A percentile compares a stretch with the other conserved stretches of the same genome.
Evolutionary conservation across 495 filamentous ascomycete genomes (phyloP).

Genomic region (Mytilinidion resinicola): DNA sequence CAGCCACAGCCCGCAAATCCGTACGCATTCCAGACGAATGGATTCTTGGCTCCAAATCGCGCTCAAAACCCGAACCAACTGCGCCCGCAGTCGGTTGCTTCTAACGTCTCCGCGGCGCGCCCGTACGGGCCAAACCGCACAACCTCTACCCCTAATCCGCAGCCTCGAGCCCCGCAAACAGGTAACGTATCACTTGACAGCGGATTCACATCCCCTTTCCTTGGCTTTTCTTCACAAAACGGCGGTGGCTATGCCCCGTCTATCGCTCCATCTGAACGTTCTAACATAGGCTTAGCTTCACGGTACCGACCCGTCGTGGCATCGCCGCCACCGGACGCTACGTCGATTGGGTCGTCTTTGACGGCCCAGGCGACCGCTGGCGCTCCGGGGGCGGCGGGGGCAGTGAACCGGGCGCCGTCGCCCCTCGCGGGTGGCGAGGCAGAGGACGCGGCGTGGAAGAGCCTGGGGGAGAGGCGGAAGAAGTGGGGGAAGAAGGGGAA

Average conservation of each 20-base stretch:
- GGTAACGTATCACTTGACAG: slow-evolving; percentile 2
- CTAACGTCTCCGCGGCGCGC: neutral
- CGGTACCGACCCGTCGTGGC: slow-evolving; percentile 78
- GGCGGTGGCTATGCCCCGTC: slow-evolving; percentile 55
- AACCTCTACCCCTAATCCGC: neutral
- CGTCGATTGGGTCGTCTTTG: neutral
- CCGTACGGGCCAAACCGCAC: neutral
- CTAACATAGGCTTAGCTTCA: slow-evolving; percentile 80
- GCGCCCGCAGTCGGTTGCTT: slow-evolving; percentile 20
- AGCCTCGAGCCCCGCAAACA: neutral
- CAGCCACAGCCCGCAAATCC: neutral
- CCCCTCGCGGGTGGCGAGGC: no score
- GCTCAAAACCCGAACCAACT: slow-evolving; percentile 3
- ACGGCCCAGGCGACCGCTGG: slow-evolving; percentile 22
- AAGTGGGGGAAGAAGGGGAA: slow-evolving; percentile 70
- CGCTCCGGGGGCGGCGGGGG: neutral
- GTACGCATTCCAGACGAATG: neutral
- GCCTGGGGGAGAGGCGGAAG: slow-evolving; percentile 80
- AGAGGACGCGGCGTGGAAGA: slow-evolving; percentile 42
- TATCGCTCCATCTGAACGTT: slow-evolving; percentile 90
- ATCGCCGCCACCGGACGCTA: slow-evolving; percentile 1
- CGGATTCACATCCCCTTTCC: neutral
- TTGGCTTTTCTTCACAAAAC: neutral
- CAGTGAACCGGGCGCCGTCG: no score
- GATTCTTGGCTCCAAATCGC: neutral